phyloP scores from a whole-genome alignment of 495 filamentous ascomycete species.

The Penicillium verhagenii region DNA sequence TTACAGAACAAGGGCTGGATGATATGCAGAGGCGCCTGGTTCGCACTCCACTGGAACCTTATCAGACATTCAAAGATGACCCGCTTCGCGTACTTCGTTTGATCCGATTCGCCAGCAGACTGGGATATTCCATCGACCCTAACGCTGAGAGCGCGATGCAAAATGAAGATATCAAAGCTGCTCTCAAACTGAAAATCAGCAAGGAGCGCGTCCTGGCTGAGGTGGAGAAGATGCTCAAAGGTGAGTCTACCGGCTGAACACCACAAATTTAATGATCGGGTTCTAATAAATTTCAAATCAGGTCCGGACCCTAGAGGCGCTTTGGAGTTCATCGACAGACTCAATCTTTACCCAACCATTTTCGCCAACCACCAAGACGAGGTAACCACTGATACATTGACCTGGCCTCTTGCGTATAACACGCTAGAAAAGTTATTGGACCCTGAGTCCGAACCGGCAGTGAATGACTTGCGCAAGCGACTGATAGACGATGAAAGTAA shows the following conservation, averaged over 20 bases:
- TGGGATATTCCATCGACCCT: slow-evolving; percentile 73
- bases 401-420: slow-evolving; percentile 43
- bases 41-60: slow-evolving; percentile 82
- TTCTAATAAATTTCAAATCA: slow-evolving; percentile 21
- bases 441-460: slow-evolving; percentile 6
- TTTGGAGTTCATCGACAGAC: slow-evolving; percentile 68
- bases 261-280: neutral
- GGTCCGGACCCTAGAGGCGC: slow-evolving; percentile 67
- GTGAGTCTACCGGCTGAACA: slow-evolving; percentile 33
- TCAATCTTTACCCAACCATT: slow-evolving; percentile 75
- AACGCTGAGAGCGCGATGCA: slow-evolving; percentile 72
- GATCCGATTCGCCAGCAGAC: slow-evolving; percentile 83
- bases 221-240: slow-evolving; percentile 85
- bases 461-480: slow-evolving; percentile 35
- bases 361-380: slow-evolving; percentile 58
- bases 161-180: slow-evolving; percentile 66
- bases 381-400: slow-evolving; percentile 43
- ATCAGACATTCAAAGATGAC: slow-evolving; percentile 93
- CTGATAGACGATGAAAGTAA: slow-evolving; percentile 61
- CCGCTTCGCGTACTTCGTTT: slow-evolving; percentile 86
- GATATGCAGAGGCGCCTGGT: slow-evolving; percentile 74
- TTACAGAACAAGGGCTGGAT: slow-evolving; percentile 67
- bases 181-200: slow-evolving; percentile 86
- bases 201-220: slow-evolving; percentile 83
- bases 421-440: slow-evolving; percentile 31